Conservation (phyloP, 78 protist genomes). For the Anaeramoeba ignava region DNA sequence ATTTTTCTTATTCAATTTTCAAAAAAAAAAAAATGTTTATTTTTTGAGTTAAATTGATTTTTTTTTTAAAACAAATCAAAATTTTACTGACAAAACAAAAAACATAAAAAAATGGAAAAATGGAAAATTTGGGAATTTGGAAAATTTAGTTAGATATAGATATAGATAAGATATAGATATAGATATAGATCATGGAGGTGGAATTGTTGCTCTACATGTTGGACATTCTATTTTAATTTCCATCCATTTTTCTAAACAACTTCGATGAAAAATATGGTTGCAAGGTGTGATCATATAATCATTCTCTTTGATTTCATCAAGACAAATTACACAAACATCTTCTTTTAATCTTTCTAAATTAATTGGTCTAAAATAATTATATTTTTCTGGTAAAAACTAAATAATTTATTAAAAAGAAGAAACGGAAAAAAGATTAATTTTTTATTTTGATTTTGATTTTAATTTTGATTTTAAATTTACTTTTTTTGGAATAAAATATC, state of each 20-base stretch:
- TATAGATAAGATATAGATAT: no score
- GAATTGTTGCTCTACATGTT: not conserved
- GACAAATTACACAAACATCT: not conserved
- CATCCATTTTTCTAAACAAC: not conserved
- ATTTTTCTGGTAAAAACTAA: not conserved
- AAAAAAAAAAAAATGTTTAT: no score
- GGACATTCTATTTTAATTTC: conserved; percentile 3
- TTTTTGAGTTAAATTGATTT: no score
- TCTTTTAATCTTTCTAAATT: not conserved
- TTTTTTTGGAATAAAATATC: not conserved
- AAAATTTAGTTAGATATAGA: no score
- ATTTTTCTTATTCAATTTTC: no score
- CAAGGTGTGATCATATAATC: conserved; percentile 1
- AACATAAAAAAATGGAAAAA: no score
- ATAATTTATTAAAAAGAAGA: not conserved
- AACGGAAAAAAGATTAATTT: not conserved
- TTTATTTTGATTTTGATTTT: not conserved
- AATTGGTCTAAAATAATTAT: not conserved
- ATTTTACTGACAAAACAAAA: no score
- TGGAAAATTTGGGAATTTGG: no score
- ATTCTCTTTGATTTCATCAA: not conserved
- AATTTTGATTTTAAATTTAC: not conserved
- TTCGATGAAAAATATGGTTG: not conserved
- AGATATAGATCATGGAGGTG: not conserved
- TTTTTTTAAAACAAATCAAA: no score